Evolutionary conservation across 257 asterid species (phyloP).

Genomic region (Solanum rostratum): DNA sequence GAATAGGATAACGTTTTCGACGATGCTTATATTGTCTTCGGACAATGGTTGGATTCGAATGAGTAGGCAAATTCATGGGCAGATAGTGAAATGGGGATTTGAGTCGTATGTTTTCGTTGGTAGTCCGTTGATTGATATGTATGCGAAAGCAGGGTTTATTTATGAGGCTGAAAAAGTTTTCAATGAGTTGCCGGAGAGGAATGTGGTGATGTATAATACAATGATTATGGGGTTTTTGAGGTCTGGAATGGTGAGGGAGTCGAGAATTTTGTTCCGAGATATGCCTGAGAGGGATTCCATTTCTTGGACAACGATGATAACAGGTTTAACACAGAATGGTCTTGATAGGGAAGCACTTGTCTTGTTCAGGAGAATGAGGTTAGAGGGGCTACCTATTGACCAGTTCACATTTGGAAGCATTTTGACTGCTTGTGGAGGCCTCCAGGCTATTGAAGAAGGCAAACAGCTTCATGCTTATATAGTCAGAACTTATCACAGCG

Average conservation of each 20-base stretch:
- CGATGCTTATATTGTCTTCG: constrained; percentile 44
- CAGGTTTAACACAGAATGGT: constrained; percentile 61
- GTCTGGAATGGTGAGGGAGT: constrained; percentile 27
- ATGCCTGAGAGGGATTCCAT: constrained; percentile 71
- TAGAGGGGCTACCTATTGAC: constrained; percentile 44
- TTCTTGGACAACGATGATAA: constrained; percentile 85
- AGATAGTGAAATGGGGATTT: constrained; percentile 65
- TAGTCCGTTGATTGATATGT: constrained; percentile 82
- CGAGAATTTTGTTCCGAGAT: constrained; percentile 31
- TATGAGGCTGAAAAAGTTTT: constrained; percentile 45
- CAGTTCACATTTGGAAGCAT: constrained; percentile 83
- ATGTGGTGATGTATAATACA: constrained; percentile 25
- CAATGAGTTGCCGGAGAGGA: constrained; percentile 30
- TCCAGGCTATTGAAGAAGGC: constrained; percentile 50
- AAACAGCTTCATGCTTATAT: constrained; percentile 69
- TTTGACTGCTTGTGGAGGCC: constrained; percentile 78
- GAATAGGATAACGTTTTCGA: constrained; percentile 68
- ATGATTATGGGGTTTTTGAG: constrained; percentile 29
- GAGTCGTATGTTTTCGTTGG: constrained; percentile 60
- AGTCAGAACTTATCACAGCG: constrained; percentile 40
- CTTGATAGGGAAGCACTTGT: constrained; percentile 41
- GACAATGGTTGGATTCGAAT: constrained; percentile 54
- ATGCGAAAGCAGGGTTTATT: constrained; percentile 58
- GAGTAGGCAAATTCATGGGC: constrained; percentile 74
- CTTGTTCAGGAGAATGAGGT: constrained; percentile 52